These are phyloP conservation scores for Ciborinia camelliae DNA, from an alignment of 2,329 filamentous ascomycete genomes.

Conservation along the genomic window DNA sequence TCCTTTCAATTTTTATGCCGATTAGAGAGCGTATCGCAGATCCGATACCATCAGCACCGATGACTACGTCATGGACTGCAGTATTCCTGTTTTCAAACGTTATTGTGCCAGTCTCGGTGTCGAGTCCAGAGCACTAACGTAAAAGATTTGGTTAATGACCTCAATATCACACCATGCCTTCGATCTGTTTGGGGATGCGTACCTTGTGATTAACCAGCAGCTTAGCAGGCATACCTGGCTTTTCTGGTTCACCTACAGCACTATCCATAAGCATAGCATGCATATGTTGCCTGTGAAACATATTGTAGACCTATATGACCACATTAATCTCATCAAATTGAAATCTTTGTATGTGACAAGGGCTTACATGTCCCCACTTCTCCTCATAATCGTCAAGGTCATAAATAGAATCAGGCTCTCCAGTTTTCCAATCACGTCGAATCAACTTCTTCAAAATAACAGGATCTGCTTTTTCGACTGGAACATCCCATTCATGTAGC, in stretches of 20 bases:
- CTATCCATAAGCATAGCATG: conserved; percentile 60
- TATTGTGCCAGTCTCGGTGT: conserved; percentile 49
- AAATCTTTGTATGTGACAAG: background rate
- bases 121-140: conserved; percentile 38
- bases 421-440: conserved; percentile 66
- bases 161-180: background rate
- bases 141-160: background rate
- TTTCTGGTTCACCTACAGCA: conserved; percentile 51
- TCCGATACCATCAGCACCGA: conserved; percentile 52
- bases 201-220: conserved; percentile 56
- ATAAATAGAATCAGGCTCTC: conserved; percentile 50
- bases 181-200: conserved; percentile 33
- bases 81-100: conserved; percentile 36
- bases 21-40: conserved; percentile 57
- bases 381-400: conserved; percentile 59
- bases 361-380: conserved; percentile 54
- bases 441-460: conserved; percentile 63
- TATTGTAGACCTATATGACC: conserved; percentile 51
- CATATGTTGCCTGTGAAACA: conserved; percentile 68
- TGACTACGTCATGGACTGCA: conserved; percentile 36
- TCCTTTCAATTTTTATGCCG: conserved; percentile 56
- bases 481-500: conserved; percentile 65
- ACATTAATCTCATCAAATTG: background rate
- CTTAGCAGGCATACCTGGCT: conserved; percentile 51
- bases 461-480: conserved; percentile 59